These are phyloP conservation scores for Fragosphaeria purpurea DNA, from an alignment of 2,329 filamentous ascomycete species.

Conservation along the genomic window DNA sequence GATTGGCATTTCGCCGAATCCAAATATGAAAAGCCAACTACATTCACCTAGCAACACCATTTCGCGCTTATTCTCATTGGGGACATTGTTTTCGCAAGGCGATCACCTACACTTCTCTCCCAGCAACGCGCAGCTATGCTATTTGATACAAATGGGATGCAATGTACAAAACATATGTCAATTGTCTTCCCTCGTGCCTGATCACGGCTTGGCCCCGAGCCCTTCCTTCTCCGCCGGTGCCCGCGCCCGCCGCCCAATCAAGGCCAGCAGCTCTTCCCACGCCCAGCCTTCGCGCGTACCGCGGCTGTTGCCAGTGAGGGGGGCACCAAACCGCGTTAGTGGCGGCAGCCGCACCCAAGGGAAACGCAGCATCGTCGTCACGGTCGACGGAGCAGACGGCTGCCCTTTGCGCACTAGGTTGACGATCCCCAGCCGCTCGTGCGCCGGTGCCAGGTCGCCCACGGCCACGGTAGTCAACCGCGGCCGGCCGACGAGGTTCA, in stretches of 20 bases:
- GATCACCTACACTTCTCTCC: no score
- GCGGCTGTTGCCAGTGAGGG: conserved; percentile 7
- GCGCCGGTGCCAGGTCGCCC: conserved; percentile 23
- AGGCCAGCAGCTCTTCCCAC: conserved; percentile 23
- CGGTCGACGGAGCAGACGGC: neutral
- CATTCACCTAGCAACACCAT: no score
- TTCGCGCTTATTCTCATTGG: no score
- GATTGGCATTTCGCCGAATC: no score
- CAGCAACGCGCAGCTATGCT: no score
- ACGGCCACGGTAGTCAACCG: conserved; percentile 27
- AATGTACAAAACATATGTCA: no score
- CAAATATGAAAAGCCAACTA: no score
- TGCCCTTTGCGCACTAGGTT: conserved; percentile 19
- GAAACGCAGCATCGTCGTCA: conserved; percentile 17
- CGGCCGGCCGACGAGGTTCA: conserved; percentile 45
- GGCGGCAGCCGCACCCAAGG: conserved; percentile 24
- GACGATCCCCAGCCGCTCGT: conserved; percentile 26
- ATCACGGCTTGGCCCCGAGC: no score
- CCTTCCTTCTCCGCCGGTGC: no score
- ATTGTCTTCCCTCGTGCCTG: no score
- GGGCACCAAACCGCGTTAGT: conserved; percentile 21
- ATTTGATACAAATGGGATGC: no score
- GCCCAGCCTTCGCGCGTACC: conserved; percentile 23
- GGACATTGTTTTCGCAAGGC: no score
- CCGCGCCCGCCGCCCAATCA: conserved; percentile 13